Conservation (phyloP, 2,329 filamentous ascomycete genomes). For the Trichoderma asperellum region DNA sequence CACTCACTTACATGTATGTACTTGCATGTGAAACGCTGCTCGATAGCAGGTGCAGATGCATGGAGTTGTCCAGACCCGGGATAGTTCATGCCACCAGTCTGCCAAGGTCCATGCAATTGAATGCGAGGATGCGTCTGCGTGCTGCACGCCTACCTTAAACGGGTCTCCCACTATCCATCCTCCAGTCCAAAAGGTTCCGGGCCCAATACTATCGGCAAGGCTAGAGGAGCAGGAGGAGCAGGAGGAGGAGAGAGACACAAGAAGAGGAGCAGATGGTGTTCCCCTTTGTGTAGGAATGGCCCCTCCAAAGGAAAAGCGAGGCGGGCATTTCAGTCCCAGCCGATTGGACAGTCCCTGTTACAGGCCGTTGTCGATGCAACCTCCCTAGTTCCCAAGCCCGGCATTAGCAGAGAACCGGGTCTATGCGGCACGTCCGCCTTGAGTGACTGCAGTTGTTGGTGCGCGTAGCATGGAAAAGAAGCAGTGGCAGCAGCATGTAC, state of each 20-base stretch:
- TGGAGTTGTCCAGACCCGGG: conserved; percentile 16
- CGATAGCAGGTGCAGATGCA: conserved; percentile 23
- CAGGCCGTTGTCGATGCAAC: conserved; percentile 18
- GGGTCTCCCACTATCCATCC: background rate
- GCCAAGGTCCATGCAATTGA: conserved; percentile 5
- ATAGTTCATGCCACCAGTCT: conserved; percentile 15
- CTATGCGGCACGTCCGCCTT: background rate
- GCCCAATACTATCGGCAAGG: conserved; percentile 3
- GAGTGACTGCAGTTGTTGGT: conserved; percentile 8
- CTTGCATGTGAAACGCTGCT: conserved; percentile 2
- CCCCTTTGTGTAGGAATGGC: conserved; percentile 13
- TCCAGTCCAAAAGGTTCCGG: background rate
- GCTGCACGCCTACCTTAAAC: conserved; percentile 3
- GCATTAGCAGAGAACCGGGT: conserved; percentile 12
- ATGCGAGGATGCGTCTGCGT: conserved; percentile 17
- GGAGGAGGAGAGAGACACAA: background rate
- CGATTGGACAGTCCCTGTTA: conserved; percentile 21
- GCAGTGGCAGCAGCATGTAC: background rate
- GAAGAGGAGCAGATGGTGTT: background rate
- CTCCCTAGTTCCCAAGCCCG: conserved; percentile 1
- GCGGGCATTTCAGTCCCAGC: conserved; percentile 23
- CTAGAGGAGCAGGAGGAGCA: background rate
- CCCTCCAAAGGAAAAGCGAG: background rate
- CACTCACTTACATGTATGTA: conserved; percentile 6
- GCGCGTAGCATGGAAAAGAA: background rate